Conservation (phyloP, 2,329 filamentous ascomycete species). For the Fusarium temperatum region DNA sequence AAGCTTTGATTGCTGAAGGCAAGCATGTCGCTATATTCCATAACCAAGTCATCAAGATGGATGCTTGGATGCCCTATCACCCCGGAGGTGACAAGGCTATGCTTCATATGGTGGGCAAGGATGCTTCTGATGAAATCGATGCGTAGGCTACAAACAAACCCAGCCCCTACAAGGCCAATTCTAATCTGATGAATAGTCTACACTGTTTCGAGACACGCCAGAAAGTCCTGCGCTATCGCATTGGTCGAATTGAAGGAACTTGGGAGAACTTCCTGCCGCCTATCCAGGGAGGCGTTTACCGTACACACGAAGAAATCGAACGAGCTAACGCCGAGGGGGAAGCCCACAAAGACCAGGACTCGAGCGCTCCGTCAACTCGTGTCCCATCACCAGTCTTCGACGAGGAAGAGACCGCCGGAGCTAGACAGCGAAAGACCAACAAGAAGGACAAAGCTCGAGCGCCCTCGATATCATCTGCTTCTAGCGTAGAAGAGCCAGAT, state of each 20-base stretch:
- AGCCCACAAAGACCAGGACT: slow-evolving; percentile 33
- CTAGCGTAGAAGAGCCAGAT: slow-evolving; percentile 57
- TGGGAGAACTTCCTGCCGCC: slow-evolving; percentile 93
- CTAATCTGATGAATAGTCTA: slow-evolving; percentile 62
- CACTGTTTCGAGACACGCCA: slow-evolving; percentile 81
- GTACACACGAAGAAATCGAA: slow-evolving; percentile 53
- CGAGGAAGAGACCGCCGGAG: slow-evolving; percentile 43
- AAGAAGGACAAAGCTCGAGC: slow-evolving; percentile 42
- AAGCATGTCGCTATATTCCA: slow-evolving; percentile 83
- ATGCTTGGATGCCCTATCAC: slow-evolving; percentile 88
- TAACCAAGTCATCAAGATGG: slow-evolving; percentile 82
- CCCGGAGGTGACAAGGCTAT: slow-evolving; percentile 93
- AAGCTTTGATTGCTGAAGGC: slow-evolving; percentile 84
- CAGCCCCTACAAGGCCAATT: background rate
- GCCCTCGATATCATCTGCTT: slow-evolving; percentile 68
- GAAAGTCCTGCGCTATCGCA: slow-evolving; percentile 83
- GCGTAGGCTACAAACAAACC: slow-evolving; percentile 67
- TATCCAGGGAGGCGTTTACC: slow-evolving; percentile 87
- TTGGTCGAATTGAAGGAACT: slow-evolving; percentile 80
- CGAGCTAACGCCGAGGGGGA: slow-evolving; percentile 27
- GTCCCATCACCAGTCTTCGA: slow-evolving; percentile 63
- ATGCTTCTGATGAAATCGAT: slow-evolving; percentile 94
- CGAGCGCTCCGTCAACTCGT: slow-evolving; percentile 63
- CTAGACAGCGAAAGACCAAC: slow-evolving; percentile 44
- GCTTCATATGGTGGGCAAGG: slow-evolving; percentile 89